Base-by-base conservation (phyloP, 257 asterid genomes). In the Rubia yunnanensis region DNA sequence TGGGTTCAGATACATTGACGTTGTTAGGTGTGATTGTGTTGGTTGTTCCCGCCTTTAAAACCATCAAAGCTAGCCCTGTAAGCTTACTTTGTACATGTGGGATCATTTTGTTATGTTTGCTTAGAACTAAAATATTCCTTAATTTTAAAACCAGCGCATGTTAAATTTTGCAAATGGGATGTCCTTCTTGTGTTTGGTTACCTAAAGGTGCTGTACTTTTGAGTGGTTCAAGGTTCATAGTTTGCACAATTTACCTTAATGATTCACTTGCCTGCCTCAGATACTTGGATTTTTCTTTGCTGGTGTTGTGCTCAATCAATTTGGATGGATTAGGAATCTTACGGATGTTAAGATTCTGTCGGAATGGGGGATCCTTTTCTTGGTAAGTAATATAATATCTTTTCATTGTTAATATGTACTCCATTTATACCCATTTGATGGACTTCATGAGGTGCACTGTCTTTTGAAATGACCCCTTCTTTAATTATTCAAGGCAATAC, bases 201-300 rank as follows among this genome's bases (percentile, higher is more conserved):
- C 10, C 48, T 73, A 32, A 38, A 31, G 68, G 30, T 78, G 79
- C 84, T 74, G 73, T 77, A 46, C 70, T 30, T 26, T 26, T 6
- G 14, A 63, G 20, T 14, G 2, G 56, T 41, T n/a, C 27, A 24
- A 8, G 38, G 28, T 28, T 22, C 44, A 64, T n/a, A 28, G 26
- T n/a, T 28, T 30, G 46, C 6, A 5, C 44, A 44, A 17, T 9
- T 30, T 46, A 14, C 69, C 23, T 2, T 30, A 34, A 14, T 41
- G 22, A 46, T 64, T 64, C 34, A 10, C 60, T 49, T 50, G 4
- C 71, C 70, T 74, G 72, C 74, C 82, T 77, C 95, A 94, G 99
- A 94, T 94, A 76, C 94, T 94, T 64, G 99, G 99, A 74, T 94
- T 94, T 87, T 94, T 94, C 89, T 94, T 83, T 67, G 97, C 97